Base-by-base conservation (phyloP, 805 yeast genomes). In the Suhomyces xylopsoci region DNA sequence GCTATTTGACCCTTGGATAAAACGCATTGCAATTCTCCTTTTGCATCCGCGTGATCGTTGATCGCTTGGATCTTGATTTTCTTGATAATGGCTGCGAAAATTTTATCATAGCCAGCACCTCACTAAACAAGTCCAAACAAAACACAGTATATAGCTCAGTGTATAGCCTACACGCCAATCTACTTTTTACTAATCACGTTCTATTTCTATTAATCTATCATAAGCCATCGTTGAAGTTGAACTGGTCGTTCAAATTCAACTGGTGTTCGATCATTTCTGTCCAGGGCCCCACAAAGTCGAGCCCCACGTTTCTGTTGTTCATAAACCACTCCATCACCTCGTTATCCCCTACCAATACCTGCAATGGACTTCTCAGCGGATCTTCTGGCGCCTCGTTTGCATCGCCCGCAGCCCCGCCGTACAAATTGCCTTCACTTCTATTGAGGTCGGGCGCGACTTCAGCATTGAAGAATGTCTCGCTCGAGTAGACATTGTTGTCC, bases 251-350 rank as follows among this genome's bases (percentile, higher is more conserved):
- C 10, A 63, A 59, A 50, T 66, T 67, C 53, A 82, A 78, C 54
- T 84, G 89, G 58, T 83, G 85, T 63, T 87, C 93, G 42, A 87
- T 80, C 81, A 86, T 84, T 63, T 85, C 89, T 0, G 93, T 87
- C 85, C 91, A 87, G 2, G 90, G 90, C 38, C 85, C 92, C 26
- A 85, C 79, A 34, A 75, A 75, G 52, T 75, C 80, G 45, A 75
- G 65, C 8, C 78, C 77, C 17, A 73, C 64, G 50, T 73, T 70
- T 41, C 62, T 60, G 56, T 75, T 70, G 49, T 67, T 73, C 30
- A 68, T 62, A 55, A 75, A 73, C 77, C 78, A 75, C 30, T 74
- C 79, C 70, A 74, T 72, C 12, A 74, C 74, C 55, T 73, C 78
- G 47, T 68, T 70, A 47, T 74, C 79, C 2, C 74, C 76, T 1